These are phyloP conservation scores for Zoysia japonica DNA, from an alignment of 176 grass and related monocot genomes.

Conservation along the genomic window DNA sequence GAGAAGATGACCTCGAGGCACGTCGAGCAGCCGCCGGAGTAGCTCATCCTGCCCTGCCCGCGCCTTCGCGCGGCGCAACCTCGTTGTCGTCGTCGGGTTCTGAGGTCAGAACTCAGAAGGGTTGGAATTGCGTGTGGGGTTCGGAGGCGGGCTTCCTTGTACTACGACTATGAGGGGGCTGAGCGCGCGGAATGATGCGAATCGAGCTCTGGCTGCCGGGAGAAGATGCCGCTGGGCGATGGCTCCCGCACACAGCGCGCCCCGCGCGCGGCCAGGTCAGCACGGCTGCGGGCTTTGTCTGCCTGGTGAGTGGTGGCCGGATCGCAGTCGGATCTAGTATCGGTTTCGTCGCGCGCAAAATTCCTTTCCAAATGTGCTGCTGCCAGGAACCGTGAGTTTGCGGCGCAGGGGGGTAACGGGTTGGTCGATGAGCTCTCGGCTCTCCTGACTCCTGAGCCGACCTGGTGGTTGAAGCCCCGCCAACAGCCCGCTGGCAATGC, in stretches of 20 bases:
- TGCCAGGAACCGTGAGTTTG: not conserved
- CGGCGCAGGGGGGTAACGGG: not conserved
- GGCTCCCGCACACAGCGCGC: constrained; percentile 13
- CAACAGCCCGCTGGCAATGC: not conserved
- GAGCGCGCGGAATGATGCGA: constrained; percentile 13
- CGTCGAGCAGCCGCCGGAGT: constrained; percentile 54
- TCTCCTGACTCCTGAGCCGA: not conserved
- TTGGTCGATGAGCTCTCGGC: not conserved
- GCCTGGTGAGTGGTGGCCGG: not conserved
- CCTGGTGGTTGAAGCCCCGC: not conserved
- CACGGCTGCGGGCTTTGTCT: not conserved
- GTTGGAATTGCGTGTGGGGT: not conserved
- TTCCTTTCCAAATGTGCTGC: not conserved
- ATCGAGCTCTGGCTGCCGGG: constrained; percentile 26
- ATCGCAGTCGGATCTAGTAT: not conserved
- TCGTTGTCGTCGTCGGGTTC: not conserved
- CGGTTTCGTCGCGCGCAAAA: too few relatives aligned
- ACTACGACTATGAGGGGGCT: not conserved
- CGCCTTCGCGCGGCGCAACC: not conserved
- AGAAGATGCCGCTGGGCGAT: constrained; percentile 45
- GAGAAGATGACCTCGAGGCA: constrained; percentile 68
- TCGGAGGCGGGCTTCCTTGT: not conserved
- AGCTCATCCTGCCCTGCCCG: constrained; percentile 26
- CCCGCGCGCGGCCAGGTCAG: constrained; percentile 34
- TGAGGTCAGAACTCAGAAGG: not conserved